phyloP scores from a whole-genome alignment of 495 filamentous ascomycete genomes.

The Jackrogersella multiformis region DNA sequence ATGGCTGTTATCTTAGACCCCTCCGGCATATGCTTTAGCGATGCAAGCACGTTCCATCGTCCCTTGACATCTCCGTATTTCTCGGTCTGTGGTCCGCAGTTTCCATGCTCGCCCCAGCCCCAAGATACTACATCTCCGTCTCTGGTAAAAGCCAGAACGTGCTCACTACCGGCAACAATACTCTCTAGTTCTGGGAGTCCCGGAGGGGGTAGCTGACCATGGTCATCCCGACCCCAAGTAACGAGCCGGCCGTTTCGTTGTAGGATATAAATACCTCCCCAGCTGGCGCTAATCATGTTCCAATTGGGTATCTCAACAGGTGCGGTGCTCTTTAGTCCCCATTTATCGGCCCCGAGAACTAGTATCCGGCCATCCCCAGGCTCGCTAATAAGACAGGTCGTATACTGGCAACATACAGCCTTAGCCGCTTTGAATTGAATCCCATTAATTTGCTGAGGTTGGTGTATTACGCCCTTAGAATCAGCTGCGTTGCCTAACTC shows the following conservation, averaged over 20 bases:
- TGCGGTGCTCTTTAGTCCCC: constrained; percentile 61
- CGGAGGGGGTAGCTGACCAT: constrained; percentile 76
- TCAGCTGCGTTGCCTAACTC: constrained; percentile 44
- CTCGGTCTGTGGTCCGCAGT: constrained; percentile 79
- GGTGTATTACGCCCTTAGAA: constrained; percentile 54
- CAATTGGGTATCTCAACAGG: constrained; percentile 55
- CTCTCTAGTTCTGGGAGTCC: constrained; percentile 59
- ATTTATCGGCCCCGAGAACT: constrained; percentile 77
- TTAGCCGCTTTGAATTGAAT: constrained; percentile 63
- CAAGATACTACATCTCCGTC: constrained; percentile 73
- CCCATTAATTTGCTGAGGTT: constrained; percentile 67
- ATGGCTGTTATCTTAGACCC: constrained; percentile 62
- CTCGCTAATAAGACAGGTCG: constrained; percentile 74
- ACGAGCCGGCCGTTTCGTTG: constrained; percentile 62
- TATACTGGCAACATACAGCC: constrained; percentile 82
- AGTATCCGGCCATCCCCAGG: constrained; percentile 61
- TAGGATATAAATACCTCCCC: constrained; percentile 81
- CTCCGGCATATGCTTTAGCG: constrained; percentile 56
- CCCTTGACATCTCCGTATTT: constrained; percentile 71
- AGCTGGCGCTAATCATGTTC: constrained; percentile 75
- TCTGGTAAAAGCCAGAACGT: constrained; percentile 73
- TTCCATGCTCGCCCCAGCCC: constrained; percentile 98
- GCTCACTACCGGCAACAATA: constrained; percentile 87
- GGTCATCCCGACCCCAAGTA: constrained; percentile 83
- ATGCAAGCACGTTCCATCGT: constrained; percentile 67